phyloP scores from a whole-genome alignment of 371 early-diverging fungal genomes.

The Mortierella polycephala region DNA sequence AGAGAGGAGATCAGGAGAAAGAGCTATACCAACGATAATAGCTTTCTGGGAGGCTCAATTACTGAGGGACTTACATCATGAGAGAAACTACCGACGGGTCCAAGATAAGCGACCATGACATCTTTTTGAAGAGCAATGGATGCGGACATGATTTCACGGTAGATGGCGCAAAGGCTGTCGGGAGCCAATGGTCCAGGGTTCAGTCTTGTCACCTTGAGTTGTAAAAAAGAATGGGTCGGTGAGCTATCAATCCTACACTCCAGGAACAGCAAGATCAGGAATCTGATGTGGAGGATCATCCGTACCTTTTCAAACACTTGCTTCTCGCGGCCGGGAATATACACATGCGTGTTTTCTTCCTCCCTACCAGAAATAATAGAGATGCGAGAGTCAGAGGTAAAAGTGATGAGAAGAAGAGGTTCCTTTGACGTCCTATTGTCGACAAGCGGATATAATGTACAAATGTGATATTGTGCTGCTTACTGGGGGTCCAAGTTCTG shows the following conservation, averaged over 20 bases:
- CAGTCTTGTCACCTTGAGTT: constrained; percentile 61
- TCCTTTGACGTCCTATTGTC: not conserved
- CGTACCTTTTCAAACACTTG: constrained; percentile 72
- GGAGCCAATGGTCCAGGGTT: constrained; percentile 86
- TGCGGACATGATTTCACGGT: constrained; percentile 93
- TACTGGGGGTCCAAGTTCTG: constrained; percentile 34
- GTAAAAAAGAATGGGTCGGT: not conserved
- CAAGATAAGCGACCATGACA: constrained; percentile 87
- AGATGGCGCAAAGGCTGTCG: constrained; percentile 84
- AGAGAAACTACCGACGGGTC: constrained; percentile 94
- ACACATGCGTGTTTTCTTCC: constrained; percentile 66
- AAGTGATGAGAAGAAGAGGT: not conserved
- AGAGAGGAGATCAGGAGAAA: not conserved
- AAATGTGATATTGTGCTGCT: constrained; percentile 5
- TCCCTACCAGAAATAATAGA: constrained; percentile 13
- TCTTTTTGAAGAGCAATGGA: constrained; percentile 88
- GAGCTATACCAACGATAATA: not conserved
- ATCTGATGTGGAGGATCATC: too few species aligned
- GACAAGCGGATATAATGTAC: not conserved
- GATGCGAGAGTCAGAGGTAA: too few species aligned
- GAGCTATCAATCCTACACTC: not conserved
- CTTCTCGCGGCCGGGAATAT: constrained; percentile 75
- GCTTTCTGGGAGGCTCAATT: not conserved
- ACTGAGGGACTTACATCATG: constrained; percentile 67
- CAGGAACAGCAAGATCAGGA: not conserved